Conservation (phyloP, 371 early-diverging fungal genomes). For the Furculomyces boomerangus region DNA sequence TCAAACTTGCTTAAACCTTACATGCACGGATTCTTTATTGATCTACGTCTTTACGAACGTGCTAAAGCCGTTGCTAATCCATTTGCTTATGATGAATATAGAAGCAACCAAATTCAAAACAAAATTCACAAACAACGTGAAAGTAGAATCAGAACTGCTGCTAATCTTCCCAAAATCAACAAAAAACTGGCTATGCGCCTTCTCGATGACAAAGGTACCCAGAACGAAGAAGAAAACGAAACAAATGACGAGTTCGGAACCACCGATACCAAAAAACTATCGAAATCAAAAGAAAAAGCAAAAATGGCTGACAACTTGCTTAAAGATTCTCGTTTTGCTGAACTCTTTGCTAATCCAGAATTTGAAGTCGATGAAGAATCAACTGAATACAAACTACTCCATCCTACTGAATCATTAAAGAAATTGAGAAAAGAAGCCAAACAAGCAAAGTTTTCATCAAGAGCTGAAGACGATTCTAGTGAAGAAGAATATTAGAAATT, state of each 20-base stretch:
- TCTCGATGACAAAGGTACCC: slow-evolving; percentile 22
- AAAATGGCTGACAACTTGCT: slow-evolving; percentile 29
- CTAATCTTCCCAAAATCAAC: slow-evolving; percentile 83
- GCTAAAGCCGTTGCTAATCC: slow-evolving; percentile 91
- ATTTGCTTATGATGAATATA: slow-evolving; percentile 89
- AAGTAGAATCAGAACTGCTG: slow-evolving; percentile 75
- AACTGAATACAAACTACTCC: slow-evolving; percentile 67
- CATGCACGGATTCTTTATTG: slow-evolving; percentile 98
- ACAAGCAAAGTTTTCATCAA: too few species aligned
- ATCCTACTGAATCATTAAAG: slow-evolving; percentile 30
- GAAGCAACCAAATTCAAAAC: slow-evolving; percentile 49
- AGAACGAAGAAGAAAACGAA: slow-evolving; percentile 14
- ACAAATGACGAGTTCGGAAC: slow-evolving; percentile 21
- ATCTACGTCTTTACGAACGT: slow-evolving; percentile 85
- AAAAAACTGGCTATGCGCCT: slow-evolving; percentile 59
- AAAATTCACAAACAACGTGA: slow-evolving; percentile 70
- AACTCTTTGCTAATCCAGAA: slow-evolving; percentile 79
- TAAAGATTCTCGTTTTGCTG: slow-evolving; percentile 70
- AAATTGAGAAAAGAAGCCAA: background rate
- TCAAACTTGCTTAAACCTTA: slow-evolving; percentile 87
- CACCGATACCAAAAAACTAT: slow-evolving; percentile 15
- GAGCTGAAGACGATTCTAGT: background rate
- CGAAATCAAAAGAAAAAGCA: slow-evolving; percentile 29
- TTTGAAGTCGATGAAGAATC: slow-evolving; percentile 81
- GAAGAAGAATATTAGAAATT: background rate